These are phyloP conservation scores for Tetrastigma voinierianum DNA, from an alignment of 164 flowering plant genomes.

Conservation along the genomic window DNA sequence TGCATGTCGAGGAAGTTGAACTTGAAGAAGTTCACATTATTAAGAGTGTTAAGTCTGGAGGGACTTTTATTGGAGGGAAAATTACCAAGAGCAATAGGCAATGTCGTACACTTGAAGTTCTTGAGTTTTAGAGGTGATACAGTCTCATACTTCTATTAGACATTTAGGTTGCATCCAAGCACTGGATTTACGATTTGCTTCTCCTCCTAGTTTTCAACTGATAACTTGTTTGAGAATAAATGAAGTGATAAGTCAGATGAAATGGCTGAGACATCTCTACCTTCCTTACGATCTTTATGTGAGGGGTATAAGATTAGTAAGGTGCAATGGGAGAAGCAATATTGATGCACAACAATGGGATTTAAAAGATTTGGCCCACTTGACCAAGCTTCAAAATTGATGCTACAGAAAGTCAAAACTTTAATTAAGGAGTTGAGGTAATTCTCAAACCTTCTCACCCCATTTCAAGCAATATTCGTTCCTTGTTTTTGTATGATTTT, in stretches of 20 bases:
- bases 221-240: slow-evolving; percentile 1
- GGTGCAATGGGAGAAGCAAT: slow-evolving; percentile 8
- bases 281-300: not conserved
- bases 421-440: not conserved
- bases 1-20: too few species aligned
- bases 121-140: slow-evolving; percentile 2
- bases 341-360: not conserved
- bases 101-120: slow-evolving; percentile 25
- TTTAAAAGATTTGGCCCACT: not conserved
- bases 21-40: slow-evolving; percentile 6
- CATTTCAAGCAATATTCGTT: not conserved
- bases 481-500: slow-evolving; percentile 2
- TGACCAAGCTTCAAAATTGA: slow-evolving; percentile 13
- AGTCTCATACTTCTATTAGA: slow-evolving; percentile 20
- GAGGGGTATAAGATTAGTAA: not conserved
- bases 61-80: not conserved
- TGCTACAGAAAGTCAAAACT: not conserved
- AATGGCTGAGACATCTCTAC: slow-evolving; percentile 14
- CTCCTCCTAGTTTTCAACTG: too few species aligned
- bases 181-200: slow-evolving; percentile 4
- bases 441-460: not conserved
- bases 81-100: slow-evolving; percentile 9
- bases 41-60: slow-evolving; percentile 15
- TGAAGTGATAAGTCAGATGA: slow-evolving; percentile 16
- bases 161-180: slow-evolving; percentile 17